Base-by-base conservation (phyloP, 306 rosid genomes). In the Cyamopsis tetragonoloba region DNA sequence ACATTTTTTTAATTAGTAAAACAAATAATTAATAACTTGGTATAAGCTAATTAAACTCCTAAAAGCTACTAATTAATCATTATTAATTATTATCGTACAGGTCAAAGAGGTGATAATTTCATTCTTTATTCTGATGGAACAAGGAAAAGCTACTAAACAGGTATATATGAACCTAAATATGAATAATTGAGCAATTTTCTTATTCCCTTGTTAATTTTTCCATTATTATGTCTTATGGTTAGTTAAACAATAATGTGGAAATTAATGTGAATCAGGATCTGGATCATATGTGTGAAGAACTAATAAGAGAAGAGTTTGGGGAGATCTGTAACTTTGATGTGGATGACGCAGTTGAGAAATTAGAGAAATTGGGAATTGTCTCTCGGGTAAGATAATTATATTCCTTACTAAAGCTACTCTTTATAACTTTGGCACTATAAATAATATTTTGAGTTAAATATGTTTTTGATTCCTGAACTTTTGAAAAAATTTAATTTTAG, bases 51-150 rank as follows among this genome's bases (percentile, higher is more conserved):
- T 6, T 23, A 72, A 72, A 49, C 37, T 38, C 19, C 13, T 54
- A 1, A 26, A 54, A 49, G 28, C 11, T 30, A n/a, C 37, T 48
- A 51, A 51, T 51, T 8, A n/a, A n/a, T n/a, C n/a, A n/a, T 71
- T 69, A 15, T n/a, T n/a, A 27, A 19, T 59, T 59, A 53, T 57
- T 69, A 38, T 41, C 70, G 28, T 75, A 75, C 74, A 92, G 98
- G 96, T 92, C 71, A 92, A 89, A 82, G 98, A 92, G 83, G 96
- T 92, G 59, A 86, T 89, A 26, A 28, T 92, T 75, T 79, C 93
- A 39, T 92, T 87, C 81, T 92, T 70, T 60, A 81, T 92, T 74
- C 58, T 92, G 77, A 92, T 92, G 98, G 89, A 86, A 78, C 93
- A 87, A 28, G 96, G 98, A 55, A 92, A 89, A 81, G 87, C 96